Evolutionary conservation across 1,139 yeast species (phyloP), one percentile per base, ranked within the genome.

Genomic region (Kodamaea fungicola): DNA sequence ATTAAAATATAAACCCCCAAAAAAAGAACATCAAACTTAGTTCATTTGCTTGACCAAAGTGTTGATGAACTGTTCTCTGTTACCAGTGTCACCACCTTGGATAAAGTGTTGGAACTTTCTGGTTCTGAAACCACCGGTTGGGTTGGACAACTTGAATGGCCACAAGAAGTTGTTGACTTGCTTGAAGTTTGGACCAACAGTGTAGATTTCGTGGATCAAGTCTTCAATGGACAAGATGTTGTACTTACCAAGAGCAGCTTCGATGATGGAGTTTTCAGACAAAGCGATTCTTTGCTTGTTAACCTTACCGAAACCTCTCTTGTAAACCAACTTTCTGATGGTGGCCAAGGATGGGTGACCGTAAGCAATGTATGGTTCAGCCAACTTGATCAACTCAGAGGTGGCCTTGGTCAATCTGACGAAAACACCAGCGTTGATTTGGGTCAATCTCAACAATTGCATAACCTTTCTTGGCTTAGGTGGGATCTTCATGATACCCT

Each of bases 81-180:
- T 90, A 83, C 98, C 98, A 72, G 90, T 80, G 77, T 96, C 86
- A 82, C 98, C 98, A 80, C 98, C 97, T 80, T 90, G 97, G 81
- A 92, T 87, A 72, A 87, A 92, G 80, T 92, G 98, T 81, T 83
- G 84, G 96, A 92, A 92, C 83, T 92, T 92, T 85, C 97, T 89
- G 56, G 89, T 87, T 78, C 97, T 95, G 97, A 96, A 92, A 74
- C 98, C 98, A 73, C 98, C 98, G 71, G 82, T 81, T 71, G 98
- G 98, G 84, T 88, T 89, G 63, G 97, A 89, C 69, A 92, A 85
- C 83, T 90, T 86, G 96, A 92, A 92, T 76, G 98, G 98, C 97
- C 97, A 92, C 77, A 92, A 80, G 82, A 92, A 92, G 97, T 92
- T 92, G 89, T 88, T 86, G 62, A 89, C 98, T 80, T 92, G 97